phyloP scores from a whole-genome alignment of 805 yeast genomes.

The Candida ovalis region DNA sequence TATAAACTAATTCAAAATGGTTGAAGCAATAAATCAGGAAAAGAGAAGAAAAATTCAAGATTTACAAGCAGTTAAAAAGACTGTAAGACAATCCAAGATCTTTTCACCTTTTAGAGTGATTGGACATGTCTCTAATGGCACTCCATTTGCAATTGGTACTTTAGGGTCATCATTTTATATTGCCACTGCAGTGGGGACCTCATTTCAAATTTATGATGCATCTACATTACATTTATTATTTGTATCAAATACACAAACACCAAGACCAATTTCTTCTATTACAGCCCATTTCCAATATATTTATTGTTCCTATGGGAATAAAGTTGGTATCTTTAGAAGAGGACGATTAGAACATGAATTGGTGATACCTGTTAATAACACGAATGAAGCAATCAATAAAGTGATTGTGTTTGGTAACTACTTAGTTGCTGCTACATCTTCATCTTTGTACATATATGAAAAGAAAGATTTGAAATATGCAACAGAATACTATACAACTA shows the following conservation, averaged over 20 bases:
- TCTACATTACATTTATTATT: conserved; percentile 79
- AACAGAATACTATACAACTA: conserved; percentile 64
- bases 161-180: conserved; percentile 84
- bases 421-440: conserved; percentile 52
- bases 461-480: conserved; percentile 41
- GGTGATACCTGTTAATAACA: conserved; percentile 23
- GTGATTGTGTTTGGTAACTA: conserved; percentile 74
- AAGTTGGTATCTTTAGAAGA: conserved; percentile 76
- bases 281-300: conserved; percentile 82
- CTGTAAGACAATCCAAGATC: conserved; percentile 45
- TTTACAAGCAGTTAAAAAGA: neutral
- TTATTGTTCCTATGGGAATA: conserved; percentile 68
- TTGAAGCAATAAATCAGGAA: conserved; percentile 2
- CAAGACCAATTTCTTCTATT: conserved; percentile 62
- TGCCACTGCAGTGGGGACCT: conserved; percentile 83
- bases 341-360: conserved; percentile 57
- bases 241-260: conserved; percentile 78
- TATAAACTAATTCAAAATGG: neutral
- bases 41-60: conserved; percentile 11
- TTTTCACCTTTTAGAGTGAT: conserved; percentile 84
- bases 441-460: conserved; percentile 29
- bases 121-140: conserved; percentile 84
- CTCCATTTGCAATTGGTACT: conserved; percentile 85
- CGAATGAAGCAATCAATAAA: conserved; percentile 38
- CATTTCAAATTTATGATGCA: conserved; percentile 92